Percentiles rank a stretch among this genome's conserved stretches.
phyloP scores from a whole-genome alignment of 257 asterid genomes.

The Thymus quinquecostatus region DNA sequence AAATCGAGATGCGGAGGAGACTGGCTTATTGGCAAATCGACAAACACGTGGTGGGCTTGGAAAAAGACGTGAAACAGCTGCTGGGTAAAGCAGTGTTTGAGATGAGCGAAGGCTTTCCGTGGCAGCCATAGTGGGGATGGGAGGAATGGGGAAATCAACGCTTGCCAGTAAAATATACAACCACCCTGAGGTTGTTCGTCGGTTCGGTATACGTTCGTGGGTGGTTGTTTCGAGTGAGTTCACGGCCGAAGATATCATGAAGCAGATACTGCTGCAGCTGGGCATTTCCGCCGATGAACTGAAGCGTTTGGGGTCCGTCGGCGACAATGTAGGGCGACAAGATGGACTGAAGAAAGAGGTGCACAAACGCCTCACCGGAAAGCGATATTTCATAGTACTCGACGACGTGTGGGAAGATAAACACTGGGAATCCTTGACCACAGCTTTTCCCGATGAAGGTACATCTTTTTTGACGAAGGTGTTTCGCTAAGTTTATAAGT shows the following conservation, averaged over 20 bases:
- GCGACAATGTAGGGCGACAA: not conserved
- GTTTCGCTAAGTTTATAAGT: too few relatives aligned
- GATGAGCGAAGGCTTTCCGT: constrained; percentile 1
- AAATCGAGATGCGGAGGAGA: not conserved
- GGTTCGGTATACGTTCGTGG: constrained; percentile 30
- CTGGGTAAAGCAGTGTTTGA: not conserved
- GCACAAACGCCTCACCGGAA: not conserved
- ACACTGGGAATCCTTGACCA: constrained; percentile 28
- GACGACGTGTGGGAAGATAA: constrained; percentile 21
- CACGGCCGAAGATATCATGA: constrained; percentile 9
- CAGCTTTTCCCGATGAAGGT: constrained; percentile 29
- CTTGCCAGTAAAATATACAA: constrained; percentile 32
- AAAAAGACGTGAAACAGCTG: not conserved
- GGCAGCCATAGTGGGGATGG: constrained; percentile 28
- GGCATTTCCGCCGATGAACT: not conserved
- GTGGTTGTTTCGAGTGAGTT: constrained; percentile 30
- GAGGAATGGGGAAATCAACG: constrained; percentile 27
- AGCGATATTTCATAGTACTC: constrained; percentile 25
- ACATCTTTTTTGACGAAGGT: too few relatives aligned
- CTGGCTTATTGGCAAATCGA: not conserved
- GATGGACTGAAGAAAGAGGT: not conserved
- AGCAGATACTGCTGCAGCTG: constrained; percentile 25
- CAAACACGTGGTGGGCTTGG: constrained; percentile 13
- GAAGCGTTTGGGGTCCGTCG: too few relatives aligned
- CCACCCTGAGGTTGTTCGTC: not conserved